Base-by-base conservation (phyloP, 345 rosid genomes). In the Camelina hispida region DNA sequence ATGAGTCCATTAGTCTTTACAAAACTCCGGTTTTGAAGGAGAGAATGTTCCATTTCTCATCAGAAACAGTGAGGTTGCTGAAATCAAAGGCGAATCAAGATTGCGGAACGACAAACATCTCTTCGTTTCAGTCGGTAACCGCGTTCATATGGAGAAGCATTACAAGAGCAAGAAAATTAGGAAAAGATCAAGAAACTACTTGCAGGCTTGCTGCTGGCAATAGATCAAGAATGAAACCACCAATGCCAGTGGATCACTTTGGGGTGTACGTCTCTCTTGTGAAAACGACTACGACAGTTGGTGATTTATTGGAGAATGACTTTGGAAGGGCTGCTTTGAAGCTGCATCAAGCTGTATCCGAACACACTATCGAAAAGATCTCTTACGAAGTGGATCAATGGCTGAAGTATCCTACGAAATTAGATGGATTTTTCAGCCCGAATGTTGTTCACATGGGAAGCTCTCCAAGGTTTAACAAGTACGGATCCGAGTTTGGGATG, bases 391-490 rank as follows among this genome's bases (percentile, higher is more conserved):
- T 84, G 4, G 74, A 84, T 4, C 14, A 28, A 3, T 85, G 83
- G 91, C 2, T 83, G 38, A 67, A 68, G 44, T 73, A 74, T 9
- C 89, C 79, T 34, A 7, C 74, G 76, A 68, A 65, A 3, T 3
- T 83, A 3, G 77, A 11, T 0, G 30, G 12, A 52, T 0, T 71
- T 69, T 80, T 74, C 23, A 81, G 76, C 56, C 78, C 84, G 1
- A 43, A 14, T 9, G 59, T 83, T 50, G 79, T 91, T 78, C 79
- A 85, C 84, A 81, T 89, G 75, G 93, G 97, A 66, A 88, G 97
- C 80, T 93, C 97, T 0, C 97, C 92, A 0, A 77, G 92, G 77
- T 93, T 91, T 78, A 60, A 93, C 75, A 91, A 75, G 83, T 91
- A 91, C 1, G 93, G 92, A 47, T 50, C 32, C 35, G 89, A 93